Evolutionary conservation across 441 rosid species (phyloP), one percentile per base, ranked within the genome.

Genomic region (Kokia cookei): DNA sequence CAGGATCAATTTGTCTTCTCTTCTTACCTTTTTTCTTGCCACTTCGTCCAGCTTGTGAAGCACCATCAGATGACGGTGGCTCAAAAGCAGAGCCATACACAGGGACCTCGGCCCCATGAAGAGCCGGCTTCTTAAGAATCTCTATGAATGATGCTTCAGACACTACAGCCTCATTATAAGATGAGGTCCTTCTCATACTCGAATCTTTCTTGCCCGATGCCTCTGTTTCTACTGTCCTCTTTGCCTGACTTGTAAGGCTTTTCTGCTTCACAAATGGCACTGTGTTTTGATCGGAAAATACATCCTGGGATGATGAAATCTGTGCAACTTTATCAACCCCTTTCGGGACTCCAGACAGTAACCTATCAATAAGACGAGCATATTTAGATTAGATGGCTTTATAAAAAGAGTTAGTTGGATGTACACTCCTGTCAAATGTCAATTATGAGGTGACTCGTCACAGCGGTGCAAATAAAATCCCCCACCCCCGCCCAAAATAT

Each of bases 11-110:
- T 73, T 90, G 96, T 70, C 90, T 88, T 65, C 98, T 95, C 77
- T 90, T 93, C 79, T 93, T 93, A 60, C 92, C 97, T 76, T 88
- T 93, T 83, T 86, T 93, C 81, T 90, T 93, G 24, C 94, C 91
- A 26, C 86, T 79, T 26, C 85, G 82, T 42, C 76, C 83, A 5
- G 71, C 85, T 69, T 84, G 87, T 7, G 79, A 27, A 26, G 68
- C 63, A n/a, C 68, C 84, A 2, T 84, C 90, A 3, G 77, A 71
- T 47, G 59, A 54, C 7, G 86, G 47, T 19, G 86, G 47, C 76
- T 86, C 93, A 6, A 53, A 65, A 62, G 69, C 72, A 0, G 74
- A 9, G 27, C 13, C 13, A 12, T 9, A 19, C 13, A 12, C 13
- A 9, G 29, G 27, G 19, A 26, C 60, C 60, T 85, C 86, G 59